Percentiles rank a stretch among this genome's conserved stretches.
phyloP scores from a whole-genome alignment of 2,329 filamentous ascomycete genomes.

The Neophaeococcomyces mojaviensis region DNA sequence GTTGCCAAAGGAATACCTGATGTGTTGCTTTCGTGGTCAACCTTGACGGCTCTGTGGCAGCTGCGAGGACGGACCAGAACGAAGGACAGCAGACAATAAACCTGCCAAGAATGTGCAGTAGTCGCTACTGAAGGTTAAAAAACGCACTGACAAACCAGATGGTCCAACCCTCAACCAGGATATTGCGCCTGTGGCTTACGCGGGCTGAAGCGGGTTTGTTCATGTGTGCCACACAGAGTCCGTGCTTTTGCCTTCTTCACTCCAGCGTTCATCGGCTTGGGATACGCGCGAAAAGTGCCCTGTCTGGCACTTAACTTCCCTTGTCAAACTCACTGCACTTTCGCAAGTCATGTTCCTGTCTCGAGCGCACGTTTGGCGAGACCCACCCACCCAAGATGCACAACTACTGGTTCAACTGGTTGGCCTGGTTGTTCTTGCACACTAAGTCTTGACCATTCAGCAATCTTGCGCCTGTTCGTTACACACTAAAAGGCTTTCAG shows the following conservation, averaged over 20 bases:
- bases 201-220: too few species aligned
- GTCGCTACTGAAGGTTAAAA: background rate
- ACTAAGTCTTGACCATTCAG: background rate
- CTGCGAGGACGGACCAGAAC: background rate
- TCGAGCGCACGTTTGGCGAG: background rate
- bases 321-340: background rate
- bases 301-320: constrained; percentile 1
- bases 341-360: constrained; percentile 1
- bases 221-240: background rate
- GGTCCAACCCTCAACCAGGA: background rate
- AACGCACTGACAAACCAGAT: background rate
- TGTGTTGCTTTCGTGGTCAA: too few species aligned
- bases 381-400: background rate
- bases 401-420: too few species aligned
- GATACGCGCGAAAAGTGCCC: background rate
- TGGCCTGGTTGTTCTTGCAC: too few species aligned
- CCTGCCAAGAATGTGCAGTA: background rate
- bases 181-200: background rate
- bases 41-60: too few species aligned
- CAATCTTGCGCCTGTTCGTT: background rate
- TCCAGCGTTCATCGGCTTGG: constrained; percentile 6
- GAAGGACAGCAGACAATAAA: background rate
- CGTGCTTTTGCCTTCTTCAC: background rate
- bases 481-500: too few species aligned
- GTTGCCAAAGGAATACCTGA: too few species aligned